A percentile compares a stretch with the other conserved stretches of the same genome.
Evolutionary conservation across 148 eudicot species (phyloP).

Genomic region (Vaccinium vitisidaea): DNA sequence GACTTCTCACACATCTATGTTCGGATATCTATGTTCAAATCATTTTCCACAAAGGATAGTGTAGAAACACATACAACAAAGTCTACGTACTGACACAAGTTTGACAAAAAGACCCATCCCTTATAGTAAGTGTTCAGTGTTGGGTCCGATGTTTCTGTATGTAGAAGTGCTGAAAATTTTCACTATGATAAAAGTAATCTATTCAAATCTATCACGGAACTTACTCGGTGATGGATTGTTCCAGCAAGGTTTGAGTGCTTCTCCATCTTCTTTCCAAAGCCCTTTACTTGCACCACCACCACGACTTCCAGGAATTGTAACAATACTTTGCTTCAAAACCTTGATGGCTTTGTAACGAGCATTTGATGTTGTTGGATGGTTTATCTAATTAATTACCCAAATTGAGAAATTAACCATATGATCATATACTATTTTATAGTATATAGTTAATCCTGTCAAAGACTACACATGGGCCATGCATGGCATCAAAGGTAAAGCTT

Average conservation of each 20-base stretch:
- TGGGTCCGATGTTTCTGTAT: background rate
- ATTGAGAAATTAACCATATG: background rate
- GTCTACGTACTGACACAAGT: background rate
- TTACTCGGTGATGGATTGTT: slow-evolving; percentile 23
- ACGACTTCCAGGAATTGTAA: background rate
- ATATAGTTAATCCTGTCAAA: background rate
- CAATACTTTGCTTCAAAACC: slow-evolving; percentile 5
- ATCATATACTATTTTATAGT: background rate
- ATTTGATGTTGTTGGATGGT: background rate
- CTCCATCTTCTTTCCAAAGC: slow-evolving; percentile 17
- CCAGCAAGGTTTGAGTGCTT: slow-evolving; percentile 31
- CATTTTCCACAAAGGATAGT: background rate
- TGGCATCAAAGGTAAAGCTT: background rate
- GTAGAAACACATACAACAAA: background rate
- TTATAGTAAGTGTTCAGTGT: background rate
- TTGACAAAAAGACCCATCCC: background rate
- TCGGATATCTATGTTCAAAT: background rate
- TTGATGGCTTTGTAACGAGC: background rate
- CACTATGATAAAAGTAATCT: background rate
- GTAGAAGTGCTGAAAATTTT: background rate
- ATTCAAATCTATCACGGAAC: background rate
- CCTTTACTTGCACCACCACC: background rate
- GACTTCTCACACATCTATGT: background rate
- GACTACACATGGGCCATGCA: background rate
- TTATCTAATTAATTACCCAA: slow-evolving; percentile 14